These are phyloP conservation scores for Plasmodium knowlesi DNA, from an alignment of 169 alveolate genomes.

Conservation along the genomic window DNA sequence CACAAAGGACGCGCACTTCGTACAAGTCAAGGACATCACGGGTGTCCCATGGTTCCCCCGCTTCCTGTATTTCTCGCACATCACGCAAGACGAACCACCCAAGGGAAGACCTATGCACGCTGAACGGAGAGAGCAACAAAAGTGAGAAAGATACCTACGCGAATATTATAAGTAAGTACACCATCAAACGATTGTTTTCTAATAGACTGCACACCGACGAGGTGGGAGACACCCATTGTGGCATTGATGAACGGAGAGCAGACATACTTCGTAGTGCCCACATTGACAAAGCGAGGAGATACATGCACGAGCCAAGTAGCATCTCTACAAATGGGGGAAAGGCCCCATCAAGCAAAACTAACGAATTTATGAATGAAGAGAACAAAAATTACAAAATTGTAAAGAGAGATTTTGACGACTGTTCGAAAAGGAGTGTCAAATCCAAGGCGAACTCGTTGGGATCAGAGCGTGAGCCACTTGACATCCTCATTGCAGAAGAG, in stretches of 20 bases:
- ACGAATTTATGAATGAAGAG: background rate
- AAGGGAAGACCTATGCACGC: background rate
- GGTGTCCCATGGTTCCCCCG: background rate
- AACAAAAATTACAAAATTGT: background rate
- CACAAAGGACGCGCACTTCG: background rate
- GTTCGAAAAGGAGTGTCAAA: background rate
- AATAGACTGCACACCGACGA: background rate
- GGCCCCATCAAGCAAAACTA: background rate
- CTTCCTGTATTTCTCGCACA: background rate
- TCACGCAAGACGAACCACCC: constrained; percentile 1
- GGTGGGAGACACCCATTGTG: background rate
- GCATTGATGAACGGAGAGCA: background rate
- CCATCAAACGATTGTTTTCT: constrained; percentile 11
- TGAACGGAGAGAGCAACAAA: background rate
- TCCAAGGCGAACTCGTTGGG: constrained; percentile 2
- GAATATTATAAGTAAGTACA: constrained; percentile 15
- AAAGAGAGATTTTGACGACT: constrained; percentile 10
- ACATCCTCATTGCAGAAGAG: background rate
- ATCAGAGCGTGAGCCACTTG: background rate
- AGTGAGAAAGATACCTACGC: background rate
- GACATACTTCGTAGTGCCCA: background rate
- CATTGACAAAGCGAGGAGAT: background rate
- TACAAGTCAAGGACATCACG: background rate
- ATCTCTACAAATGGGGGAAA: background rate
- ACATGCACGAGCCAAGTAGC: background rate